These are phyloP conservation scores for Phoma herbarum DNA, from an alignment of 2,329 filamentous ascomycete genomes.

Conservation along the genomic window DNA sequence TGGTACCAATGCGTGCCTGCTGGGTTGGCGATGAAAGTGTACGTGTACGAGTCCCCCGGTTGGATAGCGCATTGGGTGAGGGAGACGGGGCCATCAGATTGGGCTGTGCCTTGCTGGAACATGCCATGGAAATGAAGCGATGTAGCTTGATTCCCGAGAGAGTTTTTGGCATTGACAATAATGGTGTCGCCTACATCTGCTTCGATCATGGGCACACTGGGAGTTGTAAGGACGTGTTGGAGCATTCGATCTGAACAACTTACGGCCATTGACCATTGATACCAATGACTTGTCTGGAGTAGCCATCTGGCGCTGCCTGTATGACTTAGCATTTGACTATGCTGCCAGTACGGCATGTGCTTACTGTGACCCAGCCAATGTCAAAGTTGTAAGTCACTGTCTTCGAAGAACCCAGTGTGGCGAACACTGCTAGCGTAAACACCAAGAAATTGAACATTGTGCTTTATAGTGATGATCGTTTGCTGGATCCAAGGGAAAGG, in stretches of 20 bases:
- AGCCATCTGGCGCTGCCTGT: constrained; percentile 23
- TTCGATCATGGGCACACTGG: constrained; percentile 69
- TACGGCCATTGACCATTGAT: constrained; percentile 76
- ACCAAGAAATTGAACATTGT: constrained; percentile 20
- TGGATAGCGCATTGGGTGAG: constrained; percentile 56
- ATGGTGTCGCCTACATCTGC: constrained; percentile 76
- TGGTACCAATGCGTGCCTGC: constrained; percentile 71
- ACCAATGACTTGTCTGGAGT: constrained; percentile 61
- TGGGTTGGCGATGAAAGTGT: constrained; percentile 68
- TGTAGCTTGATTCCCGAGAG: constrained; percentile 68
- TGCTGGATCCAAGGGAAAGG: neutral
- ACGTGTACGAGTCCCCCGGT: constrained; percentile 69
- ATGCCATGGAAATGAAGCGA: constrained; percentile 80
- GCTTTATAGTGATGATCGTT: neutral
- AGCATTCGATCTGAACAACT: neutral
- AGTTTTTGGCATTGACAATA: constrained; percentile 72
- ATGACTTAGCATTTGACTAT: neutral
- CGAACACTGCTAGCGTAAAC: constrained; percentile 12
- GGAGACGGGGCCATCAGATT: constrained; percentile 74
- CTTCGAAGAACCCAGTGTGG: constrained; percentile 31
- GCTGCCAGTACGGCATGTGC: neutral
- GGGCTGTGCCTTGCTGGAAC: constrained; percentile 75
- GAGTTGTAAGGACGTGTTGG: neutral
- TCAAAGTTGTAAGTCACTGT: constrained; percentile 61
- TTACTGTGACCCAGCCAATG: constrained; percentile 59